Base-by-base conservation (phyloP, 768 basidiomycete genomes). In the Hebeloma cylindrosporum region DNA sequence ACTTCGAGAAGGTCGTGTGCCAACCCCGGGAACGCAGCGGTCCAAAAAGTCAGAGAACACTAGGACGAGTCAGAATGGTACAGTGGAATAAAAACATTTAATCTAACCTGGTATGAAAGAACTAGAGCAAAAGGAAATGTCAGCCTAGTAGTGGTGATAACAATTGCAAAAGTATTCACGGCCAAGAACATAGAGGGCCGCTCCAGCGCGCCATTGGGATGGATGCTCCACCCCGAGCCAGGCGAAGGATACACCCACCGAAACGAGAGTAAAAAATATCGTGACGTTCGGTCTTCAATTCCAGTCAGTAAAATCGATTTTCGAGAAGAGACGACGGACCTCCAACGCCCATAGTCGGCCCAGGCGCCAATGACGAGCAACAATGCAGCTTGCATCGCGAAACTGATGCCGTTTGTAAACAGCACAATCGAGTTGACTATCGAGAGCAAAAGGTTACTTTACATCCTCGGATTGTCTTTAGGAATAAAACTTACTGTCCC, bases 291-390 rank as follows among this genome's bases (percentile, higher is more conserved):
- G 87, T 57, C 85, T 79, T 23, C 6, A 45, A 58, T 28, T 25
- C 47, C 40, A 35, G 35, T 33, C 17, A 22, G 40, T 29, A 17
- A 38, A 21, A 11, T 14, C 14, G n/a, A 13, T 13, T 22, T 30
- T 11, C 20, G 17, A 18, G 14, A 42, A 25, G 20, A 21, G 14
- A 37, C 39, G 31, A 30, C 44, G 21, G 6, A 82, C 83, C 83
- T 83, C 86, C 85, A 88, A 11, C 68, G 65, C n/a, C 88, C 87
- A 60, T 88, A 90, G 60, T 89, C 87, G 0, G 86, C 85, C 82
- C 86, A 88, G 3, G 85, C 83, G 3, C 86, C 87, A 21, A 89
- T 77, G 9, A 75, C 54, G 17, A 88, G 62, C 29, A 90, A 65
- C 11, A 88, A 56, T 11, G 73, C 75, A 0, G 85, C 84, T 63